Evolutionary conservation across 2,329 filamentous ascomycete species (phyloP).

Genomic region (Claviceps monticola): DNA sequence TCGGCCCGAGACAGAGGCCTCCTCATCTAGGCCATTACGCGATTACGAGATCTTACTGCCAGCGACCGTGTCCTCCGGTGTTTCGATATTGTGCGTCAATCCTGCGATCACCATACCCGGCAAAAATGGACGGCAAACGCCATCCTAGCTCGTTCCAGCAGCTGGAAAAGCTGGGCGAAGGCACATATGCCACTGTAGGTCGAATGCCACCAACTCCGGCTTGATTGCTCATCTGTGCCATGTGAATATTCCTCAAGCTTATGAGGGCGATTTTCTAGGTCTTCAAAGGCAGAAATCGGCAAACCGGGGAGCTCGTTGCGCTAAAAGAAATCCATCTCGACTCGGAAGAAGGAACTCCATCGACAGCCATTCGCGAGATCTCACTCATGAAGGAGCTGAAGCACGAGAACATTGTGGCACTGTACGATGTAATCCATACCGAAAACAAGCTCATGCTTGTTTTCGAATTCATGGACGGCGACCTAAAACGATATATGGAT

Average conservation of each 20-base stretch:
- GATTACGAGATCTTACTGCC: background rate
- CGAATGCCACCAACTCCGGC: background rate
- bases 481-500: conserved; percentile 98
- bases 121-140: conserved; percentile 73
- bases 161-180: conserved; percentile 96
- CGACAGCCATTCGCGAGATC: conserved; percentile 94
- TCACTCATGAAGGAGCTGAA: conserved; percentile 99
- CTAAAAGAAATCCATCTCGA: conserved; percentile 98
- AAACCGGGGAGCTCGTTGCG: conserved; percentile 91
- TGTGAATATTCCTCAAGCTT: conserved; percentile 4
- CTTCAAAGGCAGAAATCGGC: conserved; percentile 94
- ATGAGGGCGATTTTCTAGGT: conserved; percentile 42
- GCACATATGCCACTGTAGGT: conserved; percentile 85
- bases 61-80: background rate
- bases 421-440: conserved; percentile 98
- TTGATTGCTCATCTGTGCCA: background rate
- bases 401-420: conserved; percentile 93
- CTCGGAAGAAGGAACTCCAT: conserved; percentile 93
- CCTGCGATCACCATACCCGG: conserved; percentile 3
- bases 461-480: conserved; percentile 97
- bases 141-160: conserved; percentile 98
- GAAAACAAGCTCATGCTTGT: conserved; percentile 99
- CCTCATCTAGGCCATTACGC: background rate
- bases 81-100: background rate
- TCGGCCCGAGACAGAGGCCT: background rate